Conservation (phyloP, 78 protist species). For the Polysphondylium violaceum region DNA sequence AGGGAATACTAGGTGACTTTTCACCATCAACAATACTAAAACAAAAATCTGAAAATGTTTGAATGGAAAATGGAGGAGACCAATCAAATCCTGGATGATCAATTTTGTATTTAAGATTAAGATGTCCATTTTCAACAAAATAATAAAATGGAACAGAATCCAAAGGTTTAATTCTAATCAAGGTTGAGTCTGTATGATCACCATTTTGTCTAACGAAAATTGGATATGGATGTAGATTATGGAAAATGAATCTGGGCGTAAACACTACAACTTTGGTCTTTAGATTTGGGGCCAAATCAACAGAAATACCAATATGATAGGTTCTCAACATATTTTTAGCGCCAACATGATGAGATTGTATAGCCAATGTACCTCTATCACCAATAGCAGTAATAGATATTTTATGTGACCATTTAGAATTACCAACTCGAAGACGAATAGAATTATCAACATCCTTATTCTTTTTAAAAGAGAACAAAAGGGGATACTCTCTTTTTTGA, state of each 20-base stretch:
- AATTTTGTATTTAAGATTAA: neutral
- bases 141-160: slow-evolving; percentile 42
- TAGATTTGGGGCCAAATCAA: slow-evolving; percentile 43
- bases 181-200: slow-evolving; percentile 3
- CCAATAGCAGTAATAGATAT: slow-evolving; percentile 54
- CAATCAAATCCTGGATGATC: slow-evolving; percentile 27
- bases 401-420: slow-evolving; percentile 26
- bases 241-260: slow-evolving; percentile 35
- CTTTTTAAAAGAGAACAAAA: slow-evolving; percentile 43
- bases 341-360: neutral
- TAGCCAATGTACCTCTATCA: neutral
- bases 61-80: slow-evolving; percentile 48
- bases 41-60: slow-evolving; percentile 18
- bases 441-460: slow-evolving; percentile 53
- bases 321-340: neutral
- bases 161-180: neutral
- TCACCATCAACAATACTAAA: neutral
- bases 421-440: slow-evolving; percentile 21
- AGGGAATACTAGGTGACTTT: neutral
- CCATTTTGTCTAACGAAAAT: slow-evolving; percentile 32
- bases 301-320: slow-evolving; percentile 17
- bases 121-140: neutral
- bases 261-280: slow-evolving; percentile 40
- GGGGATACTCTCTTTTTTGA: slow-evolving; percentile 17
- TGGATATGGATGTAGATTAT: slow-evolving; percentile 1